Base-by-base conservation (phyloP, 768 basidiomycete species). In the Auricularia sp. region DNA sequence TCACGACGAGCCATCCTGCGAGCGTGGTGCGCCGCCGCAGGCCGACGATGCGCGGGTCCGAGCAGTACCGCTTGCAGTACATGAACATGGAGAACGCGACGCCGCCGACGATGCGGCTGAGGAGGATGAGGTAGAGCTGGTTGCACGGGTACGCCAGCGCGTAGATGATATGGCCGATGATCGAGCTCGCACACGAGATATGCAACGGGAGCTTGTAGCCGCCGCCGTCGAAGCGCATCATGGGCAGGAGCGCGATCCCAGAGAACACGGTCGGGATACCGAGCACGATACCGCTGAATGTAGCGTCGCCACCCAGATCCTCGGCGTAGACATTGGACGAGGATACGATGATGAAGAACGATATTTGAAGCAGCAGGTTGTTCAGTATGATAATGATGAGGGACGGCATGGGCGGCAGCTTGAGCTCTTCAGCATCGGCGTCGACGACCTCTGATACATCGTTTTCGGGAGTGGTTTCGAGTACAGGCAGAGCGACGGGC, bases 321-420 rank as follows among this genome's bases (percentile, higher is more conserved):
- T 83, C 78, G 0, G 85, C 83, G 69, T 89, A 88, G 62, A 78
- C 77, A 69, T 82, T 83, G 1, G 86, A 83, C 1, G 87, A 86
- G 2, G 87, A 85, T 3, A 89, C 83, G 51, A 87, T 78, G 65
- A 88, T 82, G 72, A 87, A 89, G 75, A 89, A 89, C 0, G 85
- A 82, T 3, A 85, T 70, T 76, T 83, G 82, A 18, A 83, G 68
- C 42, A 83, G 64, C 0, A 74, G 69, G 67, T 81, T 83, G 44
- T 78, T 75, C 21, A 72, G 36, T 3, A 85, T 69, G 33, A 85
- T 73, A 54, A 83, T 79, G 56, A 72, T 71, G 63, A 85, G 68
- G 2, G 82, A 83, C 21, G 77, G 62, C 64, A 68, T 74, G 67
- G 78, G 79, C 1, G 83, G 84, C 36, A 85, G 76, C 70, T 78